Evolutionary conservation across 768 basidiomycete species (phyloP).

Genomic region (Termitomyces sp.): DNA sequence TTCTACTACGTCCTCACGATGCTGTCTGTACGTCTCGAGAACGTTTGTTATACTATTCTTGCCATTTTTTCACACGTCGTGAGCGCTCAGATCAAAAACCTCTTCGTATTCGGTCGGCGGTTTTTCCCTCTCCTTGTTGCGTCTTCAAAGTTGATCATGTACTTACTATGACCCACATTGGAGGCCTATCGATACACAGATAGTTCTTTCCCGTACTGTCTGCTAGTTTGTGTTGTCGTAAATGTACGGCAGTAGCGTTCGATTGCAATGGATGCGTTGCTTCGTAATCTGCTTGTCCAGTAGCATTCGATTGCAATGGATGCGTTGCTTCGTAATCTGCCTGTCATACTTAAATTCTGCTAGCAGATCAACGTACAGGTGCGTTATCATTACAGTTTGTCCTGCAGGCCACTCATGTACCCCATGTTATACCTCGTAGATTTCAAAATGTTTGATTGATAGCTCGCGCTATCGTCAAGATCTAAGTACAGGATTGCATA

Average conservation of each 20-base stretch:
- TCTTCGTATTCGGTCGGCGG: neutral
- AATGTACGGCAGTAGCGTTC: constrained; percentile 7
- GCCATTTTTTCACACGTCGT: neutral
- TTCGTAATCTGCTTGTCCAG: constrained; percentile 5
- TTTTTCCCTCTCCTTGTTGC: neutral
- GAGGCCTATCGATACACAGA: constrained; percentile 8
- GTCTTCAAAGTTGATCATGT: neutral
- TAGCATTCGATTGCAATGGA: constrained; percentile 8
- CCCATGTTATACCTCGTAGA: neutral
- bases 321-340: constrained; percentile 5
- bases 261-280: constrained; percentile 2
- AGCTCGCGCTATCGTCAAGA: neutral
- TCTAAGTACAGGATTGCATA: neutral
- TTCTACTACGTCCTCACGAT: neutral
- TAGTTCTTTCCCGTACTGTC: neutral
- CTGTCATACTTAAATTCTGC: neutral
- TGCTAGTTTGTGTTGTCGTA: neutral
- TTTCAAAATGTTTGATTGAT: neutral
- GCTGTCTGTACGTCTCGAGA: neutral
- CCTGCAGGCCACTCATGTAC: neutral
- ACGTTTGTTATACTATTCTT: neutral
- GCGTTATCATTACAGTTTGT: neutral
- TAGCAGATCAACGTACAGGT: constrained; percentile 6
- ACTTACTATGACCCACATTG: neutral
- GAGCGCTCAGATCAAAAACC: neutral